Evolutionary conservation across 495 filamentous ascomycete species (phyloP), one percentile per base, ranked within the genome.

Genomic region (Penicillium subrubescens): DNA sequence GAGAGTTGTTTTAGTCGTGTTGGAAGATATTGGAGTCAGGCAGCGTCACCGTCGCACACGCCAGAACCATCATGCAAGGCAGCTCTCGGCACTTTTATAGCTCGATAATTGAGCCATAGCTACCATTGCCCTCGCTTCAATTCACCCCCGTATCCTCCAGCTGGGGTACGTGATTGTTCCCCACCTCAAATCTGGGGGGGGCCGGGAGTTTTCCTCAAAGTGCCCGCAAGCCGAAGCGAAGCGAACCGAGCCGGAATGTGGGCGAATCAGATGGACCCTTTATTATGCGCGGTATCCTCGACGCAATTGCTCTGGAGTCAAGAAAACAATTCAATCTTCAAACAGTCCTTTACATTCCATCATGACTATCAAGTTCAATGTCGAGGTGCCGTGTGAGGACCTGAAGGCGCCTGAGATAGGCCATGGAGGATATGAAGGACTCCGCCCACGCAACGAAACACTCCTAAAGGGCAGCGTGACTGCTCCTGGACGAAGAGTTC

Each of bases 391-490:
- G 23, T 39, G 33, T 31, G 25, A 63, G 53, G 54, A 63, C 23
- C 34, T 63, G 35, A 46, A 55, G 19, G 54, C 12, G 34, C 61
- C 54, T 2, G 61, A 57, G 34, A 8, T 51, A 7, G 19, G 54
- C 33, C 34, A 50, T 33, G 61, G 41, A 15, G 54, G 61, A 11
- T 63, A 63, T 10, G 8, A 39, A 29, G 41, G 5, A 27, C 21
- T 63, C 15, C 29, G 46, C 17, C 61, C 61, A 27, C 61, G 54
- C 10, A 39, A 43, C 8, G 64, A 66, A 37, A 25, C 63, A 0
- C 67, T 72, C 25, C 19, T 56, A 19, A 62, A 35, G n/a, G 70
- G 70, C 33, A 50, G 25, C 21, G 51, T 59, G 8, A 64, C 63
- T 19, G 62, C 39, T 12, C 57, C 48, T 34, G 65, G 62, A 17